Conservation (phyloP, 495 filamentous ascomycete genomes). For the Xylaria nigripes region DNA sequence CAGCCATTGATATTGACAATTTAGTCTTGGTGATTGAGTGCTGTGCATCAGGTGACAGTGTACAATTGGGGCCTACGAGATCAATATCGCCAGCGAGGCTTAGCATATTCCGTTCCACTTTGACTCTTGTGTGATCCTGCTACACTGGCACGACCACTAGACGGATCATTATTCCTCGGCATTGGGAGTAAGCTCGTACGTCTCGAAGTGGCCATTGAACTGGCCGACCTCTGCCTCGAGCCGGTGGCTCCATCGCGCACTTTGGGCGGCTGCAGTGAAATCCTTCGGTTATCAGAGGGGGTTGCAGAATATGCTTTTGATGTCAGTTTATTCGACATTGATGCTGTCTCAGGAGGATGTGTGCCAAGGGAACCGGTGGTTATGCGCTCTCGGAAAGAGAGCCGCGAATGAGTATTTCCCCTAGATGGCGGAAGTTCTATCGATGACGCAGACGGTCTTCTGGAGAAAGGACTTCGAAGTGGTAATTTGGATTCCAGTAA, state of each 20-base stretch:
- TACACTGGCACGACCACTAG: slow-evolving; percentile 23
- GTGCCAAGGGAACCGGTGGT: slow-evolving; percentile 30
- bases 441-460: slow-evolving; percentile 34
- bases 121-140: slow-evolving; percentile 7
- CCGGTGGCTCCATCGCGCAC: slow-evolving; percentile 17
- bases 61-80: not conserved
- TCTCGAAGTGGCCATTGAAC: slow-evolving; percentile 39
- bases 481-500: slow-evolving; percentile 39
- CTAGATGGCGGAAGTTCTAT: slow-evolving; percentile 33
- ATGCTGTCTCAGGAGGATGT: slow-evolving; percentile 23
- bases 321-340: slow-evolving; percentile 29
- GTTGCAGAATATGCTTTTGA: slow-evolving; percentile 18
- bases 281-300: slow-evolving; percentile 33
- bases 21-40: not conserved
- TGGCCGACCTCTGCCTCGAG: slow-evolving; percentile 34
- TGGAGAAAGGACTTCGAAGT: slow-evolving; percentile 38
- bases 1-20: not conserved
- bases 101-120: not conserved
- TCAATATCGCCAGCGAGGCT: slow-evolving; percentile 13
- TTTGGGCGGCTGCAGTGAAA: slow-evolving; percentile 38
- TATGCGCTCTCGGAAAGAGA: slow-evolving; percentile 44
- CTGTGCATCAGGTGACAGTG: not conserved
- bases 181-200: slow-evolving; percentile 46
- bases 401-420: slow-evolving; percentile 23
- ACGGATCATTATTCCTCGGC: slow-evolving; percentile 23